Percentiles rank a stretch among this genome's conserved stretches.
Conservation (phyloP, 2,329 filamentous ascomycete genomes). For the Neurospora crassa region DNA sequence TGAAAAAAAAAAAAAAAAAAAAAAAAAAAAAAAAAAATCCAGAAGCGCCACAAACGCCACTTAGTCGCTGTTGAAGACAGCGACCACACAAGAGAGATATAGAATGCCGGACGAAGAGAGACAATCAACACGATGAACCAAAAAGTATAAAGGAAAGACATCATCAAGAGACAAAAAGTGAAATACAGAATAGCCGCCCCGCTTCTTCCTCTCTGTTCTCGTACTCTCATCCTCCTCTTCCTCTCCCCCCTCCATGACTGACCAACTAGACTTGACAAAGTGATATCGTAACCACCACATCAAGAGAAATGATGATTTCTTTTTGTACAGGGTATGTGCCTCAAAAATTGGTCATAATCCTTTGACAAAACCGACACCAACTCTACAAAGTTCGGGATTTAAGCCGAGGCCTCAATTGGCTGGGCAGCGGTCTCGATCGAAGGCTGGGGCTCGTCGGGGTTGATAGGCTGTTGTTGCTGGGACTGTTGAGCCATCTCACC, state of each 20-base stretch:
- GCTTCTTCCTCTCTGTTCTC: not conserved
- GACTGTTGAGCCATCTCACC: conserved; percentile 49
- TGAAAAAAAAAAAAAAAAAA: not conserved
- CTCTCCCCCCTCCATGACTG: not conserved
- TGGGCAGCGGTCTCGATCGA: conserved; percentile 19
- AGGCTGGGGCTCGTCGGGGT: conserved; percentile 22
- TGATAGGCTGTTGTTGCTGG: conserved; percentile 24
- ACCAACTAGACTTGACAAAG: not conserved
- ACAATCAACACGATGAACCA: not conserved
- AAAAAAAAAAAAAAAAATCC: not conserved
- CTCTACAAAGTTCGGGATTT: not conserved
- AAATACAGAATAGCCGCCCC: not conserved
- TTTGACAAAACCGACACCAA: not conserved
- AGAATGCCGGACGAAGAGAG: not conserved
- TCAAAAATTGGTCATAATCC: not conserved
- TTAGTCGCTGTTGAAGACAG: not conserved
- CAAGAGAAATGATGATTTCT: not conserved
- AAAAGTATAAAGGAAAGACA: not conserved
- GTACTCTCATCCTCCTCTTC: not conserved
- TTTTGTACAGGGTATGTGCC: not conserved
- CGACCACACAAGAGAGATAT: not conserved
- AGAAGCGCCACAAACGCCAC: not conserved
- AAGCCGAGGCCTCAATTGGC: not conserved
- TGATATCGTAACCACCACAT: not conserved
- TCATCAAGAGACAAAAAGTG: not conserved